Conservation (phyloP, 306 rosid species). For the Dalbergia cochinchinensis region DNA sequence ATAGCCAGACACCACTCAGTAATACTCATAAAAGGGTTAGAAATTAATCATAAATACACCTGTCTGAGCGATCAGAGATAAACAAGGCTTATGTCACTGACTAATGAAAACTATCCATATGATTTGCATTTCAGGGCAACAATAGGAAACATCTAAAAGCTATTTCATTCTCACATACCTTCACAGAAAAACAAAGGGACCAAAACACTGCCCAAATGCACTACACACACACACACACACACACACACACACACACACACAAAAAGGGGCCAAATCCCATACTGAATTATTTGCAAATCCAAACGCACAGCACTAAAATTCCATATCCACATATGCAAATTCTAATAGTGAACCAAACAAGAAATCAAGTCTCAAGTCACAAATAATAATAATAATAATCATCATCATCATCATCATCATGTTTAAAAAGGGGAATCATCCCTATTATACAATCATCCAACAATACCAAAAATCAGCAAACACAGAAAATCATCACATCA, state of each 20-base stretch:
- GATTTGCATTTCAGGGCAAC: not conserved
- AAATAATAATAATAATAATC: no score
- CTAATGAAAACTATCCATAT: not conserved
- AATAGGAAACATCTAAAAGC: not conserved
- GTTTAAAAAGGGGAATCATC: not conserved
- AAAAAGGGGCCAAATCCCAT: not conserved
- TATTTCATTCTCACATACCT: not conserved
- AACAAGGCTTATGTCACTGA: not conserved
- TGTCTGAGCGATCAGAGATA: not conserved
- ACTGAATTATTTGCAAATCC: conserved; percentile 30
- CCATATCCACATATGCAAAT: conserved; percentile 28
- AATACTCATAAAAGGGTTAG: not conserved
- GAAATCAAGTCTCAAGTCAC: conserved; percentile 15
- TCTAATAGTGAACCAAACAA: conserved; percentile 6
- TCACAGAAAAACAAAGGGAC: not conserved
- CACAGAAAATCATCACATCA: not conserved
- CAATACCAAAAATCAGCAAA: not conserved
- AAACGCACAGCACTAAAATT: not conserved
- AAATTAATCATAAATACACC: not conserved
- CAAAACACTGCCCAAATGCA: conserved; percentile 15
- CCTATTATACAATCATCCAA: conserved; percentile 23
- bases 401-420: not conserved
- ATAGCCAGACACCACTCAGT: not conserved
- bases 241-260: not conserved
- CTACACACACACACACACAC: not conserved